Conservation (phyloP, 1,139 yeast genomes). For the Hansenula sp. region DNA sequence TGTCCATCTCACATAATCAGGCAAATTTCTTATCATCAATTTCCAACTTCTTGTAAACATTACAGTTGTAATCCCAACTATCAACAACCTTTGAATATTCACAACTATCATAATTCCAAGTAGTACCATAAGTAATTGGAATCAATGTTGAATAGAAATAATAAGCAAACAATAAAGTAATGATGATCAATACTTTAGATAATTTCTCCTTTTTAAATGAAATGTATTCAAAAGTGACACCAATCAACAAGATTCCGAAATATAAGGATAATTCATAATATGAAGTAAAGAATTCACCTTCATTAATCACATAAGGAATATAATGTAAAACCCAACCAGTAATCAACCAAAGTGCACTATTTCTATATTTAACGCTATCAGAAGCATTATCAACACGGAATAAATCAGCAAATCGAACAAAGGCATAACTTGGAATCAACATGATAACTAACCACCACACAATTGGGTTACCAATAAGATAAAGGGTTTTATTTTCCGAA, state of each 20-base stretch:
- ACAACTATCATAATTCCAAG: constrained; percentile 50
- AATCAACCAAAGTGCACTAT: constrained; percentile 37
- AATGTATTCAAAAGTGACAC: constrained; percentile 44
- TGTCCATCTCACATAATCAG: no score
- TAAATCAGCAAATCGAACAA: constrained; percentile 10
- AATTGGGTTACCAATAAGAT: constrained; percentile 56
- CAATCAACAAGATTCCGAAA: constrained; percentile 52
- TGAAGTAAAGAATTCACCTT: constrained; percentile 51
- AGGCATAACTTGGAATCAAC: constrained; percentile 15
- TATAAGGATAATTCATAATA: constrained; percentile 61
- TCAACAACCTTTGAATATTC: constrained; percentile 31
- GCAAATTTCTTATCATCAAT: no score
- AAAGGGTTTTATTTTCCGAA: constrained; percentile 40
- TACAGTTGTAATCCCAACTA: constrained; percentile 49
- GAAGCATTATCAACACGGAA: constrained; percentile 11
- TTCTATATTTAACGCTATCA: constrained; percentile 11
- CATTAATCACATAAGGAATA: constrained; percentile 47
- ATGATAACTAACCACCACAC: constrained; percentile 38
- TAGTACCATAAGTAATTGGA: constrained; percentile 45
- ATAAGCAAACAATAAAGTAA: constrained; percentile 29
- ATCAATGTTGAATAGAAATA: constrained; percentile 37
- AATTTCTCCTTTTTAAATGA: constrained; percentile 28
- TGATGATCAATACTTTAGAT: constrained; percentile 29
- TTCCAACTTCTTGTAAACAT: constrained; percentile 26
- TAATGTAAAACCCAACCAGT: constrained; percentile 59